Evolutionary conservation across 2,329 filamentous ascomycete species (phyloP), one percentile per base, ranked within the genome.

Genomic region (Botryotinia convoluta): DNA sequence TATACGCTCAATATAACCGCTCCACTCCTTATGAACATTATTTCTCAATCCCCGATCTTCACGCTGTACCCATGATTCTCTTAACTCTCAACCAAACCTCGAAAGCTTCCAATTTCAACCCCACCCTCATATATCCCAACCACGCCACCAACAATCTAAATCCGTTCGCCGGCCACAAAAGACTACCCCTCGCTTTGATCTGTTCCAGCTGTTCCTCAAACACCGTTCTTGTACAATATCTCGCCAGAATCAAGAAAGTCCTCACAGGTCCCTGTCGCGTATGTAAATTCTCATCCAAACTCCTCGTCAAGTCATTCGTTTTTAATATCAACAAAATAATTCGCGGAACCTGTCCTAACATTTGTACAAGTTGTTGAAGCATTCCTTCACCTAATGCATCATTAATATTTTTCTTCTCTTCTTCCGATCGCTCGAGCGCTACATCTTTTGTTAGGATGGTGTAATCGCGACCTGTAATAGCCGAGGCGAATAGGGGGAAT

Each of bases 241-340:
- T 83, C 4, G 90, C 90, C 42, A 93, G 84, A 76, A 93, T 92
- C 79, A 92, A 83, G 78, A 92, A 92, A 22, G 84, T 87, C 65
- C 89, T 86, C 76, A 91, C 87, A 4, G 90, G 89, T 0, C 90
- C 90, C 75, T 89, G 87, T 10, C 88, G 86, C 0, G 93, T 96
- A 72, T 95, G 92, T 54, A 97, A 85, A 80, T 92, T 95, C 85
- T 99, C 96, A 81, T 99, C 96, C 29, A 99, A 87, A 78, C 92
- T 96, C 76, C 96, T 90, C 26, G 96, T 99, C 57, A 99, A 85
- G 83, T 99, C 96, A 81, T 99, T 99, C 3, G 96, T 99, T 84
- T 99, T 99, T 75, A 99, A 87, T 77, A 99, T 98, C 42, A 99
- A 86, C 20, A 99, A 87, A 72, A 99, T 97, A 76, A 99, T 93